A percentile compares a stretch with the other conserved stretches of the same genome.
These are phyloP conservation scores for Sclerotinia minor DNA, from an alignment of 2,329 filamentous ascomycete genomes.

Conservation along the genomic window DNA sequence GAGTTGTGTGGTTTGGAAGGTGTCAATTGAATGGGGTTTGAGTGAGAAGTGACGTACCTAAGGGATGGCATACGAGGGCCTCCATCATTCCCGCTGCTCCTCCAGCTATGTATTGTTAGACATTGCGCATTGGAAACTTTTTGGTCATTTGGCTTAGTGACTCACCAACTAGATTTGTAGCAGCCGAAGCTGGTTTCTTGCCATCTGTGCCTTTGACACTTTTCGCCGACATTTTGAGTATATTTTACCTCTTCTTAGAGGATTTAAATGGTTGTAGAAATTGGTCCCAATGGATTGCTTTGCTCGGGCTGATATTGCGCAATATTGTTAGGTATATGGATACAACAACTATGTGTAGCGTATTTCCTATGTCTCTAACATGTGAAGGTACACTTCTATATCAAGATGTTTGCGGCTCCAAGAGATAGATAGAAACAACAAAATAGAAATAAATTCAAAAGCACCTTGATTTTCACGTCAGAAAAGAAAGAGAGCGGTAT, in stretches of 20 bases:
- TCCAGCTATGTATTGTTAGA: constrained; percentile 62
- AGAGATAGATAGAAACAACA: background rate
- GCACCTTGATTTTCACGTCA: constrained; percentile 9
- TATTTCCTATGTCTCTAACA: background rate
- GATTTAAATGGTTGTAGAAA: background rate
- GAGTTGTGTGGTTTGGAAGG: background rate
- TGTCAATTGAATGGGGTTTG: background rate
- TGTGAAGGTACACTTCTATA: constrained; percentile 15
- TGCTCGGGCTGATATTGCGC: background rate
- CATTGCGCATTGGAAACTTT: constrained; percentile 23
- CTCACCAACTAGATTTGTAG: constrained; percentile 86
- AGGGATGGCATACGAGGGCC: constrained; percentile 89
- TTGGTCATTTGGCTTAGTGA: background rate
- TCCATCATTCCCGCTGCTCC: constrained; percentile 99
- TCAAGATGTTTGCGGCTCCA: background rate
- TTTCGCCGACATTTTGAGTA: constrained; percentile 57
- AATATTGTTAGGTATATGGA: background rate
- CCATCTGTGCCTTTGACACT: constrained; percentile 54
- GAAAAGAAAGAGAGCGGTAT: background rate
- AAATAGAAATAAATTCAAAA: background rate
- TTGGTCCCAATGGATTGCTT: background rate
- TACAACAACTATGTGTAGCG: background rate
- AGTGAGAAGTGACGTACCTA: constrained; percentile 58
- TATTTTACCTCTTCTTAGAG: background rate
- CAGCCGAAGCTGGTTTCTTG: constrained; percentile 80